phyloP scores from a whole-genome alignment of 768 basidiomycete species.

The Amanita inopinata region DNA sequence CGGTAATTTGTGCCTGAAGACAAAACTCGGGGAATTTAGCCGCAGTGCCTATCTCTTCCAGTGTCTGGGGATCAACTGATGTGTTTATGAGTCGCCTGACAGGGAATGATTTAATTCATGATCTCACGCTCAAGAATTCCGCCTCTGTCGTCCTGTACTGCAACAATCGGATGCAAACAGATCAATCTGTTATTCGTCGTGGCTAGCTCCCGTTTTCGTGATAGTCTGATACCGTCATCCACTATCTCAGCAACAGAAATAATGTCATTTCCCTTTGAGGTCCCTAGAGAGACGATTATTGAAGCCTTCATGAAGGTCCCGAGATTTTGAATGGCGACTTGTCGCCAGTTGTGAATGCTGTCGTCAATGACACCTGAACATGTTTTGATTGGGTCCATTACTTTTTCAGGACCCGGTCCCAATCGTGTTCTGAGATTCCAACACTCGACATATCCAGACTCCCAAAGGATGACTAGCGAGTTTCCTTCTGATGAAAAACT shows the following conservation, averaged over 20 bases:
- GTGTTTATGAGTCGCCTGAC: not conserved
- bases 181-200: constrained; percentile 40
- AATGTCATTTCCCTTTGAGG: constrained; percentile 23
- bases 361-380: constrained; percentile 25
- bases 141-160: constrained; percentile 38
- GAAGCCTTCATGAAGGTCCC: constrained; percentile 6
- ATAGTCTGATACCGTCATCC: constrained; percentile 12
- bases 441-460: constrained; percentile 54
- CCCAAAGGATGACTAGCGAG: constrained; percentile 58
- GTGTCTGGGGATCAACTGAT: constrained; percentile 14
- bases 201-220: constrained; percentile 21
- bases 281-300: constrained; percentile 31
- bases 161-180: constrained; percentile 15
- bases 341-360: constrained; percentile 21
- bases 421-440: constrained; percentile 63
- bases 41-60: constrained; percentile 11
- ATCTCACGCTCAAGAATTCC: constrained; percentile 35
- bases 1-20: constrained; percentile 28
- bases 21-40: constrained; percentile 55
- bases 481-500: constrained; percentile 52
- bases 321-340: constrained; percentile 18
- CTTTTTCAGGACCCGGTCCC: constrained; percentile 43
- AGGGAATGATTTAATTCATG: not conserved
- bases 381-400: constrained; percentile 42
- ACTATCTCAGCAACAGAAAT: constrained; percentile 20